phyloP scores from a whole-genome alignment of 2,329 filamentous ascomycete genomes.

The Albophoma yamanashiensis region DNA sequence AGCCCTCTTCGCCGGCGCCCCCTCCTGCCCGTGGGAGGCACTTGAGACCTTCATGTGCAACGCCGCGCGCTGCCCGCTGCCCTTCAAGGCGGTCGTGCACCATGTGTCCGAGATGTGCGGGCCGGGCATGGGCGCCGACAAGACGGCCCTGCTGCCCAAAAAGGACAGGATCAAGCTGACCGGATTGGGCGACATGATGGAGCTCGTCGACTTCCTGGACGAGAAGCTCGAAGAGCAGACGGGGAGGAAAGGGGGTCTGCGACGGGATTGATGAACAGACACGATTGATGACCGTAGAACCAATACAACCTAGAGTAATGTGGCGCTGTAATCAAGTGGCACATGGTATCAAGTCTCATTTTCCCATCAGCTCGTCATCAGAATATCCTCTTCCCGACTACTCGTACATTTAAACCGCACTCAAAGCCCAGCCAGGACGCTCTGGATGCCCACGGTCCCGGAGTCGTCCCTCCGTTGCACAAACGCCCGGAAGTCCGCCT shows the following conservation, averaged over 20 bases:
- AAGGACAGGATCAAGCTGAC: slow-evolving; percentile 42
- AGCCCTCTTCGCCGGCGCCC: slow-evolving; percentile 48
- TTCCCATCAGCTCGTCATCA: neutral
- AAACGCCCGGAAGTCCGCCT: slow-evolving; percentile 71
- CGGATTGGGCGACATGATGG: slow-evolving; percentile 39
- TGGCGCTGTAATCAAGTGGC: neutral
- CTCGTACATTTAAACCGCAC: neutral
- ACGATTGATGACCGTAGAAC: neutral
- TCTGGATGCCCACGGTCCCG: slow-evolving; percentile 69
- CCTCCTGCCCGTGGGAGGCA: slow-evolving; percentile 49
- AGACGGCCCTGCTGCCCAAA: slow-evolving; percentile 41
- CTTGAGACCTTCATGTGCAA: slow-evolving; percentile 53
- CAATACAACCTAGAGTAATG: neutral
- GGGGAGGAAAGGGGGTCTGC: slow-evolving; percentile 18
- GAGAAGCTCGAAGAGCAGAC: slow-evolving; percentile 29
- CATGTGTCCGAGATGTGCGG: slow-evolving; percentile 58
- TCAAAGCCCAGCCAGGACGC: slow-evolving; percentile 58
- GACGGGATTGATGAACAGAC: slow-evolving; percentile 19
- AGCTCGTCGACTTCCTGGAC: slow-evolving; percentile 51
- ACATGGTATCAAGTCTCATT: slow-evolving; percentile 2
- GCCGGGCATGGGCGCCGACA: slow-evolving; percentile 43
- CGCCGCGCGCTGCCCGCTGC: slow-evolving; percentile 45
- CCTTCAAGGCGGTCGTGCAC: slow-evolving; percentile 52
- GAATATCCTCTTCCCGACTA: neutral
- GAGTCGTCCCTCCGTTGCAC: slow-evolving; percentile 79